phyloP scores from a whole-genome alignment of 2,329 filamentous ascomycete genomes.

The Graphilbum sp. region DNA sequence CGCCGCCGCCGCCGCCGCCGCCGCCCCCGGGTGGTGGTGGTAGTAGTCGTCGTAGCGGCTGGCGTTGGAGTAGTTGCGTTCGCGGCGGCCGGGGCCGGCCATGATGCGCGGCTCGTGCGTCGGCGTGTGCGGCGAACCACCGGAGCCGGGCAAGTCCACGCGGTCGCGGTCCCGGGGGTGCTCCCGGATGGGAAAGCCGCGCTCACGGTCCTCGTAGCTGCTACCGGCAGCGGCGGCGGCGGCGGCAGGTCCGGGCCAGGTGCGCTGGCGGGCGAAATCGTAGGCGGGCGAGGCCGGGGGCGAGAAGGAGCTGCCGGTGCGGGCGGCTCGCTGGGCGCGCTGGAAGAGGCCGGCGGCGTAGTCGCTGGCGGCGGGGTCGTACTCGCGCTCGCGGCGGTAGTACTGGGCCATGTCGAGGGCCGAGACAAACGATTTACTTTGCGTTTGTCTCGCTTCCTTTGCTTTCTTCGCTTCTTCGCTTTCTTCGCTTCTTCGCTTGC shows the following conservation, averaged over 20 bases:
- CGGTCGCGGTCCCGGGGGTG: not conserved
- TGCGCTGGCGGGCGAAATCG: slow-evolving; percentile 5
- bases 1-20: too few species aligned
- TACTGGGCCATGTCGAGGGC: not conserved
- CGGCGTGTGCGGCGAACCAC: slow-evolving; percentile 7
- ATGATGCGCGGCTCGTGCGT: not conserved
- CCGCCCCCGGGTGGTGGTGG: not conserved
- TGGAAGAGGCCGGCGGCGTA: slow-evolving; percentile 5
- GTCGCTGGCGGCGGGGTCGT: slow-evolving; percentile 6
- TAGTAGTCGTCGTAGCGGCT: not conserved
- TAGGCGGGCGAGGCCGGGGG: slow-evolving; percentile 6
- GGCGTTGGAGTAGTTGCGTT: not conserved
- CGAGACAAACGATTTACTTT: too few species aligned
- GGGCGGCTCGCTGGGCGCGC: slow-evolving; percentile 3
- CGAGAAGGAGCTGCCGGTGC: slow-evolving; percentile 5
- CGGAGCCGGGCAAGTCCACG: slow-evolving; percentile 1
- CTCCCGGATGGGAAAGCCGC: not conserved
- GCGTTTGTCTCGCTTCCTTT: too few species aligned
- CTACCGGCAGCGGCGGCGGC: not conserved
- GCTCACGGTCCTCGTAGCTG: slow-evolving; percentile 7
- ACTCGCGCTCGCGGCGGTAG: slow-evolving; percentile 8
- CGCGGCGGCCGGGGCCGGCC: slow-evolving; percentile 1
- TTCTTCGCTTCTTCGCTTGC: too few species aligned
- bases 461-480: too few species aligned
- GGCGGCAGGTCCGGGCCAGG: slow-evolving; percentile 1